Conservation (phyloP, 78 protist genomes). For the Dictyostelium capitatum region DNA sequence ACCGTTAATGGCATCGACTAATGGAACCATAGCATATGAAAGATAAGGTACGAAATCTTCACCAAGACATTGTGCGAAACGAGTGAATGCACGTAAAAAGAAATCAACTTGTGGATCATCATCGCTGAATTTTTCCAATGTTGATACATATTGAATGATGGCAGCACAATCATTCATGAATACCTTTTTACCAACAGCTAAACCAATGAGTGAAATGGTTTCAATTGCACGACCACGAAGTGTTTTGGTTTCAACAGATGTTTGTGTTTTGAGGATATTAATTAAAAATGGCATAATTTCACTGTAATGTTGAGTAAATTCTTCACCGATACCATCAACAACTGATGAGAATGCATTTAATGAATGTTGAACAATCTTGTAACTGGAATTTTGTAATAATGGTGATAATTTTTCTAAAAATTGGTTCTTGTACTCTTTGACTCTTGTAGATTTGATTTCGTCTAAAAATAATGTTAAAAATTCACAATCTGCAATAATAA, state of each 20-base stretch:
- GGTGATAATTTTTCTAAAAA: conserved; percentile 7
- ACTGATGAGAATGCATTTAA: conserved; percentile 69
- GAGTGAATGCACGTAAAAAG: conserved; percentile 90
- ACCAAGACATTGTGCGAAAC: conserved; percentile 90
- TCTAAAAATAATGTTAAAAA: conserved; percentile 65
- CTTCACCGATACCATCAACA: conserved; percentile 62
- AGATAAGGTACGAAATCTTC: conserved; percentile 92
- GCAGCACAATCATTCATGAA: conserved; percentile 83
- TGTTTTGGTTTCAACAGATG: conserved; percentile 24
- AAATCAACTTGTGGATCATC: conserved; percentile 93
- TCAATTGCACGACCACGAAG: conserved; percentile 95
- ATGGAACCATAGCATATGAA: conserved; percentile 83
- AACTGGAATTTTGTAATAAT: neutral
- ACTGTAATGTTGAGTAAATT: conserved; percentile 85
- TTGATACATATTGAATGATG: conserved; percentile 83
- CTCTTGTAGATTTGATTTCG: neutral
- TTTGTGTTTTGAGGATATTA: conserved; percentile 53
- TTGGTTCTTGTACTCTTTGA: neutral
- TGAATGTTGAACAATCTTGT: conserved; percentile 57
- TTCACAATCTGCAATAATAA: conserved; percentile 85
- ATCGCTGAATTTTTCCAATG: conserved; percentile 63
- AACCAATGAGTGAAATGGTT: conserved; percentile 92
- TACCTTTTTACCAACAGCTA: conserved; percentile 93
- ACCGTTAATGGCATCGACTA: conserved; percentile 74
- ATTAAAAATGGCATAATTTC: conserved; percentile 88